Evolutionary conservation across 2,329 filamentous ascomycete species (phyloP).

Genomic region (Emergomyces orientalis): DNA sequence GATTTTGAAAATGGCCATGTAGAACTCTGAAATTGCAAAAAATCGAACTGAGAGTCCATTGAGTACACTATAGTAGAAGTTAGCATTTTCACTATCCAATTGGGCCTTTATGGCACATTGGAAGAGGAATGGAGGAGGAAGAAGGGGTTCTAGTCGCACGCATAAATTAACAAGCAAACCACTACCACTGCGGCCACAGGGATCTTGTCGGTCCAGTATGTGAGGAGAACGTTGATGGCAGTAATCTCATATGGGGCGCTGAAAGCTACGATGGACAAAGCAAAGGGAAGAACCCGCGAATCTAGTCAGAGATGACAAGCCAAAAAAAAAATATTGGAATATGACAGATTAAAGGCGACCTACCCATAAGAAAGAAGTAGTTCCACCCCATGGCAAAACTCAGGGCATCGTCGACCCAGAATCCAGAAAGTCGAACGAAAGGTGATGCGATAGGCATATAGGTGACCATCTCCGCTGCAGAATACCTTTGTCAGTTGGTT

Average conservation of each 20-base stretch:
- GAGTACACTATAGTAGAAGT: conserved; percentile 19
- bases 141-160: conserved; percentile 17
- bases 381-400: conserved; percentile 27
- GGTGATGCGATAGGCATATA: conserved; percentile 23
- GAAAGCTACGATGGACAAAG: conserved; percentile 14
- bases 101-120: neutral
- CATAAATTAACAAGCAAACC: conserved; percentile 32
- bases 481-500: neutral
- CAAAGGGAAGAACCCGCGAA: neutral
- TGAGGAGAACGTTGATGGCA: conserved; percentile 32
- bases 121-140: conserved; percentile 26
- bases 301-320: neutral
- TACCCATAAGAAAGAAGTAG: conserved; percentile 23
- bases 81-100: neutral
- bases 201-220: conserved; percentile 32
- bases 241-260: conserved; percentile 31
- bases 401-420: conserved; percentile 25
- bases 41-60: conserved; percentile 37
- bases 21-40: conserved; percentile 42
- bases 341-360: neutral
- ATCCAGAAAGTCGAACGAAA: conserved; percentile 20
- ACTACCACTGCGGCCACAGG: conserved; percentile 31
- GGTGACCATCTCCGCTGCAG: conserved; percentile 23
- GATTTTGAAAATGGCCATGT: conserved; percentile 37
- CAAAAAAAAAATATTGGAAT: neutral